These are phyloP conservation scores for Phytophthora citricola DNA, from an alignment of 352 stramenopile genomes.

Conservation along the genomic window DNA sequence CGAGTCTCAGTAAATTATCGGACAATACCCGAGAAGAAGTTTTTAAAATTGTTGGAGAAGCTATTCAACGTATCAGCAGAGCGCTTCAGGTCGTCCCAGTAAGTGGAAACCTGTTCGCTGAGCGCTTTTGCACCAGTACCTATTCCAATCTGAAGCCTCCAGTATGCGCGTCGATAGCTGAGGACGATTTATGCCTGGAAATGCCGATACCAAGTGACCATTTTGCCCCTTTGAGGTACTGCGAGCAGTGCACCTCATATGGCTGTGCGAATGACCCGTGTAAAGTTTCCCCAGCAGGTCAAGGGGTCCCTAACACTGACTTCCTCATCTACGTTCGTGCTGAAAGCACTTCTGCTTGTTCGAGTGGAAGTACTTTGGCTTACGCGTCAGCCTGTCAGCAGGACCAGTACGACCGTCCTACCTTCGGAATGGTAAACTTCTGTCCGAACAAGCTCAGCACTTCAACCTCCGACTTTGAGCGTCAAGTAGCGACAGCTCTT, in stretches of 20 bases:
- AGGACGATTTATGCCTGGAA: slow-evolving; percentile 63
- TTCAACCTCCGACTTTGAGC: slow-evolving; percentile 47
- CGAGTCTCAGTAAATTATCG: slow-evolving; percentile 47
- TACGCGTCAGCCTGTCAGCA: slow-evolving; percentile 83
- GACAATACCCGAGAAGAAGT: slow-evolving; percentile 43
- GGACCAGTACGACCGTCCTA: slow-evolving; percentile 84
- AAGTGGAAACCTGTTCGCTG: slow-evolving; percentile 60
- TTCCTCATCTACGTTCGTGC: slow-evolving; percentile 78
- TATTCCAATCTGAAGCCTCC: slow-evolving; percentile 47
- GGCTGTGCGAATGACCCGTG: slow-evolving; percentile 49
- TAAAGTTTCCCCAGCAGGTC: slow-evolving; percentile 29
- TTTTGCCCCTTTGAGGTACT: slow-evolving; percentile 53
- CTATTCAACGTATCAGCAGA: slow-evolving; percentile 54
- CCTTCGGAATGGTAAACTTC: slow-evolving; percentile 86
- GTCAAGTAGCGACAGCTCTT: slow-evolving; percentile 64
- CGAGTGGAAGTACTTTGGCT: slow-evolving; percentile 46
- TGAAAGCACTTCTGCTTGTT: slow-evolving; percentile 49
- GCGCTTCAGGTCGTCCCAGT: slow-evolving; percentile 71
- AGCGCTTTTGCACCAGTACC: slow-evolving; percentile 54
- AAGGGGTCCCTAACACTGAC: slow-evolving; percentile 56
- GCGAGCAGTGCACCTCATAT: slow-evolving; percentile 41
- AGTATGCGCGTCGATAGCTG: slow-evolving; percentile 56
- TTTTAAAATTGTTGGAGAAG: slow-evolving; percentile 58
- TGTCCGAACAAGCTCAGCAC: slow-evolving; percentile 64
- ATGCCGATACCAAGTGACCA: slow-evolving; percentile 71